These are phyloP conservation scores for Phaeosphaeria sp. DNA, from an alignment of 2,329 filamentous ascomycete species.

Conservation along the genomic window DNA sequence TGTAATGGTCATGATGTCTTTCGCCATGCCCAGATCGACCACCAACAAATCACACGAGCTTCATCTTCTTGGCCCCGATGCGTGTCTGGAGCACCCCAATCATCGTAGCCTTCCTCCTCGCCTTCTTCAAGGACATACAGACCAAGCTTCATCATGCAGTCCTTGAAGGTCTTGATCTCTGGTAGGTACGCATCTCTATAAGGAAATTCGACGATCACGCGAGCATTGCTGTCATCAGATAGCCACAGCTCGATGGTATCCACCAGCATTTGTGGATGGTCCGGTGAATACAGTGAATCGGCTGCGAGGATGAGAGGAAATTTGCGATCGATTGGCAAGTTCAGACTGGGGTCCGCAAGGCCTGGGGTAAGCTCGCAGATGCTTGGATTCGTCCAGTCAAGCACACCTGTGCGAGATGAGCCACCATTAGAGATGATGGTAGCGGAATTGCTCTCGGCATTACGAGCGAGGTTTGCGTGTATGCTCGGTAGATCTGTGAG, in stretches of 20 bases:
- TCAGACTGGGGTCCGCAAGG: slow-evolving; percentile 5
- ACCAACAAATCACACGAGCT: slow-evolving; percentile 69
- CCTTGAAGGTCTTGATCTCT: slow-evolving; percentile 69
- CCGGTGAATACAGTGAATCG: slow-evolving; percentile 85
- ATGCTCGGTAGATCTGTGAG: slow-evolving; percentile 88
- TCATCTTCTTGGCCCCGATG: slow-evolving; percentile 57
- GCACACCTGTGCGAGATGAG: slow-evolving; percentile 64
- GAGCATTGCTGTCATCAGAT: slow-evolving; percentile 60
- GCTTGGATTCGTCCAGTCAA: slow-evolving; percentile 76
- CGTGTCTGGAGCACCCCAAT: slow-evolving; percentile 64
- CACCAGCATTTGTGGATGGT: slow-evolving; percentile 78
- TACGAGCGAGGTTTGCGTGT: slow-evolving; percentile 78
- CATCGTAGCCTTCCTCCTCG: slow-evolving; percentile 71
- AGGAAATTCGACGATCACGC: slow-evolving; percentile 81
- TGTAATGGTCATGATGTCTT: not conserved
- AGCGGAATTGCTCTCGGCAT: slow-evolving; percentile 69
- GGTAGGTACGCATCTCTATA: slow-evolving; percentile 72
- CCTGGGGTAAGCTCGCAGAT: slow-evolving; percentile 42
- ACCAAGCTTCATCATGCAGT: slow-evolving; percentile 63
- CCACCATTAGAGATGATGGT: slow-evolving; percentile 64
- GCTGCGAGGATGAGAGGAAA: slow-evolving; percentile 76
- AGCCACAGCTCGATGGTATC: slow-evolving; percentile 74
- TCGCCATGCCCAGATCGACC: slow-evolving; percentile 51
- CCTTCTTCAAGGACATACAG: slow-evolving; percentile 65
- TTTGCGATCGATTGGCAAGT: slow-evolving; percentile 20